A percentile compares a stretch with the other conserved stretches of the same genome.
Conservation (phyloP, 1,284 basidiomycete species). For the Sanguinoderma infundibulare region DNA sequence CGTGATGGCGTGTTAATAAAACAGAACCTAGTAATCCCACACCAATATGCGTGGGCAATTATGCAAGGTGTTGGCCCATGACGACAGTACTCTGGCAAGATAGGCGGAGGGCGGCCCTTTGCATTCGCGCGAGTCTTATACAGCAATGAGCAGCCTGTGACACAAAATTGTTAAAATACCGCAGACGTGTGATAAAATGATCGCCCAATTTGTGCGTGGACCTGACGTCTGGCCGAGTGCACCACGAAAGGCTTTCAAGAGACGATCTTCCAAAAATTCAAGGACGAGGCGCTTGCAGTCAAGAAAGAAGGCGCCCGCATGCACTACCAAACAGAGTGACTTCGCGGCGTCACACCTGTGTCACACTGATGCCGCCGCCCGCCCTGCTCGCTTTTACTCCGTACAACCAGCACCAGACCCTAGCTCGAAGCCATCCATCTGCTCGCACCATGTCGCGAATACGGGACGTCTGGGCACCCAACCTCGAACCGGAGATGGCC, state of each 20-base stretch:
- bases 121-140: not conserved
- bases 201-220: too few relatives aligned
- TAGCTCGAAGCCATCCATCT: not conserved
- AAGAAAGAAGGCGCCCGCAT: not conserved
- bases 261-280: too few relatives aligned
- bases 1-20: not conserved
- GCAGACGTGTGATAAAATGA: not conserved
- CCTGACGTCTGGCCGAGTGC: too few relatives aligned
- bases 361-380: too few relatives aligned
- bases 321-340: constrained; percentile 10
- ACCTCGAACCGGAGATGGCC: constrained; percentile 92
- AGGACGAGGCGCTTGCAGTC: not conserved
- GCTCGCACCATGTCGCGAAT: constrained; percentile 61
- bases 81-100: too few relatives aligned
- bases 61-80: too few relatives aligned
- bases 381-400: not conserved
- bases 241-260: too few relatives aligned
- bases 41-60: too few relatives aligned
- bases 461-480: constrained; percentile 94
- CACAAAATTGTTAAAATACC: not conserved
- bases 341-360: not conserved
- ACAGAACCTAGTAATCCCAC: too few relatives aligned
- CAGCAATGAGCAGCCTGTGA: not conserved
- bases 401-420: not conserved
- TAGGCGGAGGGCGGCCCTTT: too few relatives aligned